phyloP scores from a whole-genome alignment of 345 rosid species.

The Cardamine resedifolia region DNA sequence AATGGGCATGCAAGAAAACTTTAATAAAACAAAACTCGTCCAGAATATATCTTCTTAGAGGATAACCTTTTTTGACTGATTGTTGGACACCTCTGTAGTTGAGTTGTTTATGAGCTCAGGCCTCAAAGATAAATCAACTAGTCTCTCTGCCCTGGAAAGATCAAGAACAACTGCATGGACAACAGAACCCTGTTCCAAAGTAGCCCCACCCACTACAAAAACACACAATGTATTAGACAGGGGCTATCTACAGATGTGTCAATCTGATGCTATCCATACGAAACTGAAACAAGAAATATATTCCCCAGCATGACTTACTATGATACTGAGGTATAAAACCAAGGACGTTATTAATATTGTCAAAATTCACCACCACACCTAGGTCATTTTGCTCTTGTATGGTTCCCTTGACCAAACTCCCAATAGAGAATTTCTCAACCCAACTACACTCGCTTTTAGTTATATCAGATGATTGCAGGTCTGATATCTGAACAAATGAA shows the following conservation, averaged over 20 bases:
- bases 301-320: conserved; percentile 48
- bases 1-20: conserved; percentile 11
- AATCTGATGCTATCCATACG: neutral
- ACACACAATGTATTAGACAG: conserved; percentile 16
- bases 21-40: neutral
- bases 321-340: conserved; percentile 86
- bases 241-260: neutral
- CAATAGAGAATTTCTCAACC: conserved; percentile 73
- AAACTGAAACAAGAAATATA: conserved; percentile 4
- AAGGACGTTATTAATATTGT: conserved; percentile 53
- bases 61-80: conserved; percentile 60
- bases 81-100: conserved; percentile 43
- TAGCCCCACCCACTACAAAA: conserved; percentile 62
- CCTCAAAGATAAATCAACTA: conserved; percentile 86
- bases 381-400: conserved; percentile 71
- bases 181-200: conserved; percentile 55
- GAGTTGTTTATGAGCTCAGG: conserved; percentile 56
- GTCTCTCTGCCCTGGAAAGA: conserved; percentile 70
- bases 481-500: conserved; percentile 60
- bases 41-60: conserved; percentile 11
- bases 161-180: conserved; percentile 82
- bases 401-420: conserved; percentile 68
- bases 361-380: conserved; percentile 80
- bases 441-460: conserved; percentile 54
- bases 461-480: conserved; percentile 55